Evolutionary conservation across 345 rosid species (phyloP).

Genomic region (Excoecaria agallocha): DNA sequence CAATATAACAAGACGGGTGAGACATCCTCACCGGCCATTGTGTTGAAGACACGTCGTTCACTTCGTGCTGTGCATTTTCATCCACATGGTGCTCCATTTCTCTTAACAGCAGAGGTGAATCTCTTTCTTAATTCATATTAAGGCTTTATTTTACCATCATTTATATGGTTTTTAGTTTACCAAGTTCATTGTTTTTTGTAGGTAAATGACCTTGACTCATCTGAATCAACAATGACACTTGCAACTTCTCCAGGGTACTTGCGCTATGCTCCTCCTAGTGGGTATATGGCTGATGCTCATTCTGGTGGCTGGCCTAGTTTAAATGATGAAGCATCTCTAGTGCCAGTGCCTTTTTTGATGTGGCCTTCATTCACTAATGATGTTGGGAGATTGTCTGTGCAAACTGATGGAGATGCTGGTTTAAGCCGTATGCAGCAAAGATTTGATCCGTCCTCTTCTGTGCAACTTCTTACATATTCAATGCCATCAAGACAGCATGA

Average conservation of each 20-base stretch:
- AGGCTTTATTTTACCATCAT: not conserved
- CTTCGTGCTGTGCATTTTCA: constrained; percentile 79
- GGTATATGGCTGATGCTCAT: constrained; percentile 49
- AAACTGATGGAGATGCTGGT: constrained; percentile 31
- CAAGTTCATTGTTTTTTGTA: constrained; percentile 32
- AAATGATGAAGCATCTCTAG: constrained; percentile 46
- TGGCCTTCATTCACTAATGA: constrained; percentile 49
- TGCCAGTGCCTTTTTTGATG: constrained; percentile 43
- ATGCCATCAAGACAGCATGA: constrained; percentile 33
- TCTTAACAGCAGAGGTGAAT: constrained; percentile 67
- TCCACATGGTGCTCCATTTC: constrained; percentile 63
- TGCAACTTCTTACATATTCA: constrained; percentile 36
- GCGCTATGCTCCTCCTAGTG: constrained; percentile 59
- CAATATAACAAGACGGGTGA: constrained; percentile 60
- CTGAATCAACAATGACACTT: constrained; percentile 57
- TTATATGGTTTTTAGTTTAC: not conserved
- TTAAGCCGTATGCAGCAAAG: constrained; percentile 34
- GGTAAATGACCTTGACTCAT: constrained; percentile 72
- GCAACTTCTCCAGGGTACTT: constrained; percentile 64
- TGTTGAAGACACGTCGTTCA: constrained; percentile 60
- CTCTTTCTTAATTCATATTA: not conserved
- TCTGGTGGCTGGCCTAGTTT: constrained; percentile 37
- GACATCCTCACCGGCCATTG: constrained; percentile 47
- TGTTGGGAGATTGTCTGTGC: constrained; percentile 36
- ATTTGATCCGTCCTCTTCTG: constrained; percentile 46